A percentile compares a stretch with the other conserved stretches of the same genome.
These are phyloP conservation scores for Naganishia antarctica DNA, from an alignment of 768 basidiomycete genomes.

Conservation along the genomic window DNA sequence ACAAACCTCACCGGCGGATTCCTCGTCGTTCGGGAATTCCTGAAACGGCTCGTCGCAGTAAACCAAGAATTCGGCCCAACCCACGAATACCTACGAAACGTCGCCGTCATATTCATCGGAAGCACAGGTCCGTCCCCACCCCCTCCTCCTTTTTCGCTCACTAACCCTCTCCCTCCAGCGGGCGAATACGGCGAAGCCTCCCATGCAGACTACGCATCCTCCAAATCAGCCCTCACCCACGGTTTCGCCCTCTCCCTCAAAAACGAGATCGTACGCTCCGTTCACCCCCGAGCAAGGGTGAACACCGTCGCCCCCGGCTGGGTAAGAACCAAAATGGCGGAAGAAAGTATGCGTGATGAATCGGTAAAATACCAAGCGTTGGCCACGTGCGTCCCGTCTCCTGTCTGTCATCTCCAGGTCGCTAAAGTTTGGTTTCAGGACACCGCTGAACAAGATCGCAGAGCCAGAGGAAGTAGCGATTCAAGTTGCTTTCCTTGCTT, in stretches of 20 bases:
- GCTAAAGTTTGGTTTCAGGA: too few relatives aligned
- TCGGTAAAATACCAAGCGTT: conserved; percentile 58
- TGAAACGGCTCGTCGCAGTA: conserved; percentile 53
- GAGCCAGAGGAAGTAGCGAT: conserved; percentile 61
- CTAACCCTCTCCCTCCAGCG: conserved; percentile 51
- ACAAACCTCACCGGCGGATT: conserved; percentile 65
- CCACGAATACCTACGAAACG: conserved; percentile 51
- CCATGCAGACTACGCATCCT: conserved; percentile 49
- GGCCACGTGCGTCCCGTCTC: conserved; percentile 61
- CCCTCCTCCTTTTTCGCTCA: not conserved
- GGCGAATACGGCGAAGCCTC: conserved; percentile 69
- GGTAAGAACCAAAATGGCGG: conserved; percentile 60
- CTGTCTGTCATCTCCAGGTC: too few relatives aligned
- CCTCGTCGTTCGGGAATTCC: conserved; percentile 62
- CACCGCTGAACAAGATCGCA: conserved; percentile 66
- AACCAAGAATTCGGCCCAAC: conserved; percentile 49
- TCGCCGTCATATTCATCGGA: conserved; percentile 63
- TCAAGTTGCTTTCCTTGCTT: conserved; percentile 63
- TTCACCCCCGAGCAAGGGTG: conserved; percentile 55
- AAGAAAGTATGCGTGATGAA: conserved; percentile 58
- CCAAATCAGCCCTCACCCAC: conserved; percentile 30
- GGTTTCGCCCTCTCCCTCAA: conserved; percentile 65
- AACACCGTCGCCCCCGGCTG: conserved; percentile 68
- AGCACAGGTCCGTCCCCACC: conserved; percentile 11
- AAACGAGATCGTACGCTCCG: conserved; percentile 68